Evolutionary conservation across 1,139 yeast genomes (phyloP), one percentile per base, ranked within the genome.

Genomic region (Nakaseomyces kungkrabaensis): DNA sequence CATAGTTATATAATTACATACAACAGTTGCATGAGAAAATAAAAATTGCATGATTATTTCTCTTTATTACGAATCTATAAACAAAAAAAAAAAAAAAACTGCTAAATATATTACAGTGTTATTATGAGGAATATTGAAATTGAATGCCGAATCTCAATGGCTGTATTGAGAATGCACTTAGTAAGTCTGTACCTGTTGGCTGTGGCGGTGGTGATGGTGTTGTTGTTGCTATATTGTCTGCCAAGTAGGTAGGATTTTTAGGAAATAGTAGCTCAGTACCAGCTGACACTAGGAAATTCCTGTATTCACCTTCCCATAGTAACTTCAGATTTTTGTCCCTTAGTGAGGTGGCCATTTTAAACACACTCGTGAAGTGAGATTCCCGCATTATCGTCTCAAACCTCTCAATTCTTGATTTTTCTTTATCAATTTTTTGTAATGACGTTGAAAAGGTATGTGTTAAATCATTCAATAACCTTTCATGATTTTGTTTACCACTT

Each of bases 271-370:
- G 48, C 48, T 76, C 79, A 3, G 82, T 74, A 0, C 97, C 97
- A 1, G 92, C 77, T 49, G 89, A 81, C 4, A 90, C 73, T 48
- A 92, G 66, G 60, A 92, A 84, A 48, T 88, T 95, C 59, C 85
- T 81, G 60, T 79, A 78, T 55, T 86, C 76, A 0, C 97, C 97
- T 61, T 87, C 96, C 97, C 97, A 92, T 37, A 87, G 68, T 5
- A 89, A 50, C 52, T 79, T 81, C 7, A 86, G 60, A 52, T 78
- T 74, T 55, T 74, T 76, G 51, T 82, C 85, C 47, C 78, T 79
- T 26, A 87, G 59, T 47, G 90, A 82, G 0, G 95, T 79, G 49
- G 92, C 78, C 2, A 84, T 69, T 64, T 88, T 90, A 57, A 89
- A 67, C 10, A 88, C 95, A 53, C 87, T 82, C 0, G 83, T 73